Conservation (phyloP, 148 eudicot species). For the Vaccinium darrowii region DNA sequence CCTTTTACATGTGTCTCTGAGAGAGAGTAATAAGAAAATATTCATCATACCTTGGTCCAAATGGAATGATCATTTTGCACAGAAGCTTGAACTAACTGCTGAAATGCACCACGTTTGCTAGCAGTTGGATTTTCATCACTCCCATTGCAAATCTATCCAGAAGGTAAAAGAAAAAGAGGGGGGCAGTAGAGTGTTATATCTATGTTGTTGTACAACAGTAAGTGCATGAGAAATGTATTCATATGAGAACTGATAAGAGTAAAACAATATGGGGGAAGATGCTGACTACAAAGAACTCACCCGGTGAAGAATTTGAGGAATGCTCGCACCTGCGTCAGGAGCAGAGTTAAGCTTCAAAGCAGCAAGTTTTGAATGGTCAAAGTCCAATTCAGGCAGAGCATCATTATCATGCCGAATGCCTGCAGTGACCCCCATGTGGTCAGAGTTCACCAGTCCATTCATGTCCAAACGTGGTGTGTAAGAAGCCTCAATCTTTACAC, state of each 20-base stretch:
- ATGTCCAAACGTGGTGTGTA: slow-evolving; percentile 50
- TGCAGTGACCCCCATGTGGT: slow-evolving; percentile 37
- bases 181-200: not conserved
- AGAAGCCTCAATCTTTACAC: slow-evolving; percentile 33
- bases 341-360: slow-evolving; percentile 42
- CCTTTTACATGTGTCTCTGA: not conserved
- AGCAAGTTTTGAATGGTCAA: slow-evolving; percentile 43
- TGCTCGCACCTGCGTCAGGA: slow-evolving; percentile 76
- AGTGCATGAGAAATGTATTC: slow-evolving; percentile 16
- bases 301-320: slow-evolving; percentile 85
- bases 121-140: slow-evolving; percentile 54
- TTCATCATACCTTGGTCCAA: slow-evolving; percentile 76
- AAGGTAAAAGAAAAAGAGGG: not conserved
- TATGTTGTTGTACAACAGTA: not conserved
- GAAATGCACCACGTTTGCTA: slow-evolving; percentile 64
- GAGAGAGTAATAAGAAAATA: not conserved
- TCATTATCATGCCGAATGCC: slow-evolving; percentile 50
- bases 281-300: slow-evolving; percentile 44
- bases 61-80: slow-evolving; percentile 63
- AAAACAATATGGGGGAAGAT: not conserved
- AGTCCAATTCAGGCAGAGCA: slow-evolving; percentile 37
- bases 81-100: slow-evolving; percentile 76
- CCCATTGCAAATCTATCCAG: slow-evolving; percentile 63
- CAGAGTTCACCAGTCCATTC: slow-evolving; percentile 57
- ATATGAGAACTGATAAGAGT: not conserved